Conservation (phyloP, 495 filamentous ascomycete species). For the Aspergillus carlsbadensis region DNA sequence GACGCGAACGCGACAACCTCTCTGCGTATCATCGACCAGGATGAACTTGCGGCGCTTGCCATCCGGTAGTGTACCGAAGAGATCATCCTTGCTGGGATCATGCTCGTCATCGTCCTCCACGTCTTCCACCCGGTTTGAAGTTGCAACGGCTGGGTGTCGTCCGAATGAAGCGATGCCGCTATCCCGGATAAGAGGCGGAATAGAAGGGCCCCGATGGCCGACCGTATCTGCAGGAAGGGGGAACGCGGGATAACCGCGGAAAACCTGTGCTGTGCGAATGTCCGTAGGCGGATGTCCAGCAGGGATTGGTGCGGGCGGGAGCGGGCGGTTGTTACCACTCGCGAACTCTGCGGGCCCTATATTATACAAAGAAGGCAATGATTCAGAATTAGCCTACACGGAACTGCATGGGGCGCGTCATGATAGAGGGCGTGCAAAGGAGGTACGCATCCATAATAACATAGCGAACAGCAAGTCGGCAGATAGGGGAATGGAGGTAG, state of each 20-base stretch:
- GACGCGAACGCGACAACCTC: constrained; percentile 75
- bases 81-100: constrained; percentile 53
- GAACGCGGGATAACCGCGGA: constrained; percentile 68
- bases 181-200: constrained; percentile 68
- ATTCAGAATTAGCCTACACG: constrained; percentile 46
- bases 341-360: constrained; percentile 43
- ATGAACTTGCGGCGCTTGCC: constrained; percentile 94
- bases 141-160: constrained; percentile 39
- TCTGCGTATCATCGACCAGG: constrained; percentile 83
- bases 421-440: constrained; percentile 15
- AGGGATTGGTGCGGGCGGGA: constrained; percentile 24
- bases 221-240: constrained; percentile 49
- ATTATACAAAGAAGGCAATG: constrained; percentile 20
- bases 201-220: constrained; percentile 55
- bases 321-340: constrained; percentile 30
- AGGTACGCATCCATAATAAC: constrained; percentile 21
- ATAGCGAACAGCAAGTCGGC: constrained; percentile 13
- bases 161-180: constrained; percentile 58
- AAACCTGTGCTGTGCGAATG: constrained; percentile 74
- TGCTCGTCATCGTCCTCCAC: constrained; percentile 39
- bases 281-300: constrained; percentile 41
- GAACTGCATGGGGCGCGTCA: constrained; percentile 23
- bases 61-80: constrained; percentile 85
- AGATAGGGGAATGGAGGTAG: constrained; percentile 32
- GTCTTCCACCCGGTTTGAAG: constrained; percentile 35